Conservation (phyloP, 805 yeast genomes). For the Myxozyma udenii region DNA sequence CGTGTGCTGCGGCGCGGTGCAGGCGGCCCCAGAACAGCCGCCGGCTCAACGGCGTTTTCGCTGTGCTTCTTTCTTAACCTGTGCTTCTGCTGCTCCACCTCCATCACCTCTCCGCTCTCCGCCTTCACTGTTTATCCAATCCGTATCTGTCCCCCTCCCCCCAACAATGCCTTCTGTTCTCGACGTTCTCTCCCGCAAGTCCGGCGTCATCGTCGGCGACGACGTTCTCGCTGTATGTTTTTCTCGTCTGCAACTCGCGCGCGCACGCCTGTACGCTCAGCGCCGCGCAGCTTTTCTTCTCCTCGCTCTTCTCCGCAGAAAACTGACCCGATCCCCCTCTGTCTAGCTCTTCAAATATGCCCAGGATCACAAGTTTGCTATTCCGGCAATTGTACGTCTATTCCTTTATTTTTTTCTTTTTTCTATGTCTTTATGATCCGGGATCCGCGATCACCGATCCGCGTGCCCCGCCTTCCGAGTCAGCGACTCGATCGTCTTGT, state of each 20-base stretch:
- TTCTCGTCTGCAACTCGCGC: neutral
- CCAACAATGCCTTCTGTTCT: slow-evolving; percentile 40
- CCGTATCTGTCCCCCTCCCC: neutral
- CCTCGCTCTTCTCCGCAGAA: neutral
- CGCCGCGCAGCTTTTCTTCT: neutral
- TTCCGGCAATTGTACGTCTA: slow-evolving; percentile 72
- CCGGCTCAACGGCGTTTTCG: neutral
- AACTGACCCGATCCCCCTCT: too few relatives aligned
- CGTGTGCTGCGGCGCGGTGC: neutral
- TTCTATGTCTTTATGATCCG: neutral
- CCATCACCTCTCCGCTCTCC: neutral
- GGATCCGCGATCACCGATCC: neutral
- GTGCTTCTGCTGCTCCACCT: slow-evolving; percentile 1
- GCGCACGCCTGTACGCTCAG: neutral
- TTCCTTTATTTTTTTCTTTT: neutral
- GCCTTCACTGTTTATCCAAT: too few relatives aligned
- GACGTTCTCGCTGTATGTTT: slow-evolving; percentile 60
- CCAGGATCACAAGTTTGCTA: slow-evolving; percentile 88
- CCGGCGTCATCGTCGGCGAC: slow-evolving; percentile 99
- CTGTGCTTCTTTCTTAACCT: neutral
- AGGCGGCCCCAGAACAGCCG: neutral
- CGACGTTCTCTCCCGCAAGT: slow-evolving; percentile 80
- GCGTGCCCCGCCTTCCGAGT: neutral
- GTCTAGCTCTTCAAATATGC: slow-evolving; percentile 72
- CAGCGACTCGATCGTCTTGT: neutral